Conservation (phyloP, 176 grass and related monocot genomes). For the Eleusine indica region DNA sequence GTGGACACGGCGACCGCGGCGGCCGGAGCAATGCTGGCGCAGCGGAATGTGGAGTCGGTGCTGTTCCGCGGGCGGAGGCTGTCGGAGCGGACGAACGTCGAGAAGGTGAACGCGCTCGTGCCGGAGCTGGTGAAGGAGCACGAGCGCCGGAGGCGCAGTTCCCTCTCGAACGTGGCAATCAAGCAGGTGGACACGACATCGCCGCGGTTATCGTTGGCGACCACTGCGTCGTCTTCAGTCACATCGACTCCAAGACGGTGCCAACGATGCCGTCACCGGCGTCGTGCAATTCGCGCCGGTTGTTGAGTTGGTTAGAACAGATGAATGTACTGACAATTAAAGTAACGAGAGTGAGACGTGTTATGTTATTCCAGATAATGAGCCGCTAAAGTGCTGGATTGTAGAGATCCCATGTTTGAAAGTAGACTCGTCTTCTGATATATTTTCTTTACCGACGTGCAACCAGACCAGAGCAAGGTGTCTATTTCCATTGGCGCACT, state of each 20-base stretch:
- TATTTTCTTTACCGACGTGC: too few relatives aligned
- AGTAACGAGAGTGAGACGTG: too few relatives aligned
- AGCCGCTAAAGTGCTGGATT: too few relatives aligned
- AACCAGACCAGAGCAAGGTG: too few relatives aligned
- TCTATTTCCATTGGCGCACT: too few relatives aligned
- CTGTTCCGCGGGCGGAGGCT: conserved; percentile 62
- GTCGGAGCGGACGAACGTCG: conserved; percentile 53
- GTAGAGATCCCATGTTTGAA: too few relatives aligned
- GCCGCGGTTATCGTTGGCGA: conserved; percentile 55
- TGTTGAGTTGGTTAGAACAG: neutral
- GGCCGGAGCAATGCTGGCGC: conserved; percentile 47
- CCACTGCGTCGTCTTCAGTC: conserved; percentile 38
- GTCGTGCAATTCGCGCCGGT: neutral
- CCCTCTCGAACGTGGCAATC: conserved; percentile 52
- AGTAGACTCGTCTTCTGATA: too few relatives aligned
- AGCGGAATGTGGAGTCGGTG: conserved; percentile 63
- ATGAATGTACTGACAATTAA: too few relatives aligned
- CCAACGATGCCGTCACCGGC: neutral
- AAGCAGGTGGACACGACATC: conserved; percentile 47
- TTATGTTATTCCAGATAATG: too few relatives aligned
- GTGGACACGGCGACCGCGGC: neutral
- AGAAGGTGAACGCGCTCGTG: conserved; percentile 56
- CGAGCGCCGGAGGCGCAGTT: conserved; percentile 50
- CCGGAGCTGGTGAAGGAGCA: conserved; percentile 73
- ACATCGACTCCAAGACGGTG: conserved; percentile 22